phyloP scores from a whole-genome alignment of 2,329 filamentous ascomycete genomes.

The Didymosphaeria variabile region DNA sequence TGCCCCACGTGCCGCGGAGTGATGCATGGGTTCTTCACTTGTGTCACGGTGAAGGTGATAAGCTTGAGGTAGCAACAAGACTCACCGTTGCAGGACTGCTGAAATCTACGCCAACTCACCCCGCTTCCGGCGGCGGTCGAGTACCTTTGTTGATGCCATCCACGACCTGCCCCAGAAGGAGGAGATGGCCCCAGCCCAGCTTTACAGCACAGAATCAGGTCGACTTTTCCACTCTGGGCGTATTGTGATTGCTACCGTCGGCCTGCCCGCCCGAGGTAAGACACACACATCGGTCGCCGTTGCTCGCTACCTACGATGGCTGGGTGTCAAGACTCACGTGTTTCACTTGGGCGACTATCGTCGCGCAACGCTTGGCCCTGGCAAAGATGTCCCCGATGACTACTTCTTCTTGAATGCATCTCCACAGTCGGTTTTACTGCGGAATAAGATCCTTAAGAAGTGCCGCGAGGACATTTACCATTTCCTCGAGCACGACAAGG shows the following conservation, averaged over 20 bases:
- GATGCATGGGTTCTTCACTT: slow-evolving; percentile 11
- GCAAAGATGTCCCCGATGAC: slow-evolving; percentile 88
- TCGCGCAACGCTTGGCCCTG: slow-evolving; percentile 85
- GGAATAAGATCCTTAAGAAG: slow-evolving; percentile 97
- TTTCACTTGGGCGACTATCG: slow-evolving; percentile 98
- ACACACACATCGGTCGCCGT: slow-evolving; percentile 98
- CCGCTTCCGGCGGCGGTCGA: slow-evolving; percentile 89
- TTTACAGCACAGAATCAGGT: slow-evolving; percentile 98
- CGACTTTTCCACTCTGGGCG: slow-evolving; percentile 95
- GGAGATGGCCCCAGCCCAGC: slow-evolving; percentile 90
- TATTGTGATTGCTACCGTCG: slow-evolving; percentile 97
- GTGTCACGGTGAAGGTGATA: neutral
- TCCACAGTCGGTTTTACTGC: slow-evolving; percentile 87
- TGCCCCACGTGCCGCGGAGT: slow-evolving; percentile 28
- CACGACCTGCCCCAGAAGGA: slow-evolving; percentile 87
- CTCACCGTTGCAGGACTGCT: slow-evolving; percentile 71
- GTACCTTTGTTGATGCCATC: slow-evolving; percentile 96
- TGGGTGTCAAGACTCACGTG: slow-evolving; percentile 96
- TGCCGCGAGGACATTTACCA: slow-evolving; percentile 97
- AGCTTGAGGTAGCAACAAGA: neutral
- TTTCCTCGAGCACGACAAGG: slow-evolving; percentile 96
- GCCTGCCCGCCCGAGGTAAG: slow-evolving; percentile 92
- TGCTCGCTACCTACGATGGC: slow-evolving; percentile 93
- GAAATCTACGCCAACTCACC: slow-evolving; percentile 92
- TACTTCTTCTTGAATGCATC: slow-evolving; percentile 98